Conservation (phyloP, 495 filamentous ascomycete genomes). For the Talaromyces liani region DNA sequence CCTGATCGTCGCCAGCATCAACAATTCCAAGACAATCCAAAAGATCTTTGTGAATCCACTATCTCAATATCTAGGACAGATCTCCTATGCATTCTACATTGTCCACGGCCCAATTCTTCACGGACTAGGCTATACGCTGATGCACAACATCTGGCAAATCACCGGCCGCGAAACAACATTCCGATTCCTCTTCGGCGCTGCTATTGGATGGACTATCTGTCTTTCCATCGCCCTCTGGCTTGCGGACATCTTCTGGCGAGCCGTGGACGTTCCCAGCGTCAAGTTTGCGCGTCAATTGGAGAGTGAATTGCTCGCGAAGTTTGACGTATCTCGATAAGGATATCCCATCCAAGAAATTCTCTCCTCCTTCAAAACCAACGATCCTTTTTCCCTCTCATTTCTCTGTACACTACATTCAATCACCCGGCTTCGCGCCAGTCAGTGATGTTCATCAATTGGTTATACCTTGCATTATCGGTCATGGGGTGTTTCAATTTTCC, state of each 20-base stretch:
- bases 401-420: background rate
- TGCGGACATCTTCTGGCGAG: constrained; percentile 52
- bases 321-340: background rate
- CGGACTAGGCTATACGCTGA: constrained; percentile 38
- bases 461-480: background rate
- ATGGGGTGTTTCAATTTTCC: background rate
- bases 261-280: constrained; percentile 51
- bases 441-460: background rate
- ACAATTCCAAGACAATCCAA: constrained; percentile 45
- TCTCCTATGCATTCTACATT: constrained; percentile 59
- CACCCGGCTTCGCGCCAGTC: background rate
- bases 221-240: constrained; percentile 47
- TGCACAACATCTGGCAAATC: constrained; percentile 46
- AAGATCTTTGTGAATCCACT: constrained; percentile 45
- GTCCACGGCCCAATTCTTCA: constrained; percentile 54
- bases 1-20: constrained; percentile 47
- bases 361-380: background rate
- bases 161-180: constrained; percentile 45
- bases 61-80: constrained; percentile 55
- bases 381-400: background rate
- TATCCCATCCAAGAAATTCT: too few species aligned
- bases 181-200: constrained; percentile 43
- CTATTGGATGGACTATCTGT: constrained; percentile 42
- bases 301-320: constrained; percentile 24
- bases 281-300: constrained; percentile 49